Conservation (phyloP, 805 yeast genomes). For the Soucietia sequanensis region DNA sequence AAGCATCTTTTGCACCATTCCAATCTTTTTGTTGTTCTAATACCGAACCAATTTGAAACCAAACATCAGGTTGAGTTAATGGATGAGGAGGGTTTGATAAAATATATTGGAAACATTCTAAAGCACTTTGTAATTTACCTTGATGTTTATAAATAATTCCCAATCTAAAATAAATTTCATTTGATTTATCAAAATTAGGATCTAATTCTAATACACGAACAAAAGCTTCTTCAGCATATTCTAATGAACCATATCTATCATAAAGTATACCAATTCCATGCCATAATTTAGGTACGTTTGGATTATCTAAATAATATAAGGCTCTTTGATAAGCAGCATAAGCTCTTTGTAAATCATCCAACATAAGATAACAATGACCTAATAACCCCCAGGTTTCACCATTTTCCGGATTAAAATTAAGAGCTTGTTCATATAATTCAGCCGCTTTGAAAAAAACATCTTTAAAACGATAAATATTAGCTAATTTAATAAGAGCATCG, state of each 20-base stretch:
- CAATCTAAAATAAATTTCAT: slow-evolving; percentile 92
- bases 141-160: slow-evolving; percentile 98
- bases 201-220: slow-evolving; percentile 94
- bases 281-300: slow-evolving; percentile 96
- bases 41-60: slow-evolving; percentile 98
- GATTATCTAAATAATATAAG: slow-evolving; percentile 82
- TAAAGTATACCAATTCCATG: slow-evolving; percentile 97
- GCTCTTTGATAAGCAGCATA: slow-evolving; percentile 98
- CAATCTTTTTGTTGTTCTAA: slow-evolving; percentile 92
- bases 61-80: slow-evolving; percentile 91
- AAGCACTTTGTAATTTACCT: slow-evolving; percentile 77
- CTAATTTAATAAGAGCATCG: slow-evolving; percentile 80
- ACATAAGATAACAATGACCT: slow-evolving; percentile 95
- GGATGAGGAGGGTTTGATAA: slow-evolving; percentile 92
- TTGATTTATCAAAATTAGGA: slow-evolving; percentile 93
- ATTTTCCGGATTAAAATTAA: slow-evolving; percentile 76
- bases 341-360: slow-evolving; percentile 93
- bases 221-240: slow-evolving; percentile 98
- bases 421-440: slow-evolving; percentile 85
- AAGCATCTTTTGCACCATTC: slow-evolving; percentile 90
- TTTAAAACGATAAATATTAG: slow-evolving; percentile 81
- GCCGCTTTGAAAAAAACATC: slow-evolving; percentile 94
- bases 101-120: slow-evolving; percentile 94
- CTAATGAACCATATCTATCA: slow-evolving; percentile 93
- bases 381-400: slow-evolving; percentile 97